These are phyloP conservation scores for Termitomyces sp. DNA, from an alignment of 768 basidiomycete species.

Conservation along the genomic window DNA sequence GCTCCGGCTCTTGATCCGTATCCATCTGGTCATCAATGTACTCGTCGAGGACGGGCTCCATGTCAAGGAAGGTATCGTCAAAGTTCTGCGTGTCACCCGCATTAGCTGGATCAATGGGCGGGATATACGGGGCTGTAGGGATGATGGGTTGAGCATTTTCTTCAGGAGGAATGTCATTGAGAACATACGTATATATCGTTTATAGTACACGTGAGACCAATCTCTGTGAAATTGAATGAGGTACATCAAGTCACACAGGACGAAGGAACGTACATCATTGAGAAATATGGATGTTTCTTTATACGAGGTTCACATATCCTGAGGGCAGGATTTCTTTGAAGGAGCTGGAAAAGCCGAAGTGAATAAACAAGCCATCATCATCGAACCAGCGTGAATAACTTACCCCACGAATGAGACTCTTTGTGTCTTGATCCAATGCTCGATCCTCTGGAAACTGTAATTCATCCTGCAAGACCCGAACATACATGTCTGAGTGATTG, in stretches of 20 bases:
- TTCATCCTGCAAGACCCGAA: slow-evolving; percentile 87
- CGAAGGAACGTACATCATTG: slow-evolving; percentile 71
- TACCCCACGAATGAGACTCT: slow-evolving; percentile 92
- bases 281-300: slow-evolving; percentile 93
- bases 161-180: slow-evolving; percentile 3
- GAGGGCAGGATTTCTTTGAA: slow-evolving; percentile 89
- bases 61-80: slow-evolving; percentile 94
- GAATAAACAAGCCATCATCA: slow-evolving; percentile 8
- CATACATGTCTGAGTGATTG: slow-evolving; percentile 95
- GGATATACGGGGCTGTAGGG: slow-evolving; percentile 81
- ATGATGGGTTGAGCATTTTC: slow-evolving; percentile 1
- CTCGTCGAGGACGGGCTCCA: slow-evolving; percentile 89
- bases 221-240: slow-evolving; percentile 48
- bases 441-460: slow-evolving; percentile 86
- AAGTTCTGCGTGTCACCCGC: slow-evolving; percentile 98
- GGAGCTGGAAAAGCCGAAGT: slow-evolving; percentile 47
- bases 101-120: slow-evolving; percentile 85
- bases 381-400: slow-evolving; percentile 26
- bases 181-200: slow-evolving; percentile 84
- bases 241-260: slow-evolving; percentile 5
- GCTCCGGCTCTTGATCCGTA: slow-evolving; percentile 65
- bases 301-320: slow-evolving; percentile 92
- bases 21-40: slow-evolving; percentile 60
- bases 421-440: slow-evolving; percentile 93
- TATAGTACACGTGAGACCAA: slow-evolving; percentile 92